Evolutionary conservation across 768 basidiomycete species (phyloP), one percentile per base, ranked within the genome.

Genomic region (Pilatotrama ljubarskyi): DNA sequence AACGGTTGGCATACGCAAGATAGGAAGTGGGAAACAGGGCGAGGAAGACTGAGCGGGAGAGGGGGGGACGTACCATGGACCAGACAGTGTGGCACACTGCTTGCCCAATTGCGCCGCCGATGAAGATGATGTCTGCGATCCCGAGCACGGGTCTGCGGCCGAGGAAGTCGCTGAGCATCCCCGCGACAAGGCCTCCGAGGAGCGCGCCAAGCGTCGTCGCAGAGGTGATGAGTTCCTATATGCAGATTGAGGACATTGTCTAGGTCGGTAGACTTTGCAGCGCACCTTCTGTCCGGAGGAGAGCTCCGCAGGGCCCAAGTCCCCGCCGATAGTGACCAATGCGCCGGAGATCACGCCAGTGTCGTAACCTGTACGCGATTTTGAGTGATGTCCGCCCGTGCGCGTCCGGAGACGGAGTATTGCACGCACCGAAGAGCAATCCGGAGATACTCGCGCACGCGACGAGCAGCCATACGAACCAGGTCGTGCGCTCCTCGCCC

Each of bases 301-400:
- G 20, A 91, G 75, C 11, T 69, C 70, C 10, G 74, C 69, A 7
- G 85, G 80, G 3, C 87, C 86, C 40, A 92, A 76, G 66, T 90
- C 88, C 5, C 78, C 74, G 0, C 84, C 81, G 56, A 92, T 90
- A 10, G 83, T 85, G 22, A 91, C 87, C 35, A 92, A 78, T n/a
- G 90, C 87, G 25, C 90, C 90, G 55, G 88, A 90, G 22, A 92
- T 87, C 37, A 89, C 85, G 43, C 89, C 89, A 10, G 90, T 92
- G 68, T 92, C 90, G 66, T 91, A 92, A 24, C 90, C 88, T 90
- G 59, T 15, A 15, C 40, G 14, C 4, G 47, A 49, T 43, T 25
- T 3, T 29, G 48, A 50, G 37, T 32, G 46, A 36, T 55, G 25
- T n/a, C n/a, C n/a, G n/a, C n/a, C n/a, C n/a, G n/a, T 35, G 37